A percentile compares a stretch with the other conserved stretches of the same genome.
These are phyloP conservation scores for Microbotryomycetes sp. DNA, from an alignment of 1,284 basidiomycete species.

Conservation along the genomic window DNA sequence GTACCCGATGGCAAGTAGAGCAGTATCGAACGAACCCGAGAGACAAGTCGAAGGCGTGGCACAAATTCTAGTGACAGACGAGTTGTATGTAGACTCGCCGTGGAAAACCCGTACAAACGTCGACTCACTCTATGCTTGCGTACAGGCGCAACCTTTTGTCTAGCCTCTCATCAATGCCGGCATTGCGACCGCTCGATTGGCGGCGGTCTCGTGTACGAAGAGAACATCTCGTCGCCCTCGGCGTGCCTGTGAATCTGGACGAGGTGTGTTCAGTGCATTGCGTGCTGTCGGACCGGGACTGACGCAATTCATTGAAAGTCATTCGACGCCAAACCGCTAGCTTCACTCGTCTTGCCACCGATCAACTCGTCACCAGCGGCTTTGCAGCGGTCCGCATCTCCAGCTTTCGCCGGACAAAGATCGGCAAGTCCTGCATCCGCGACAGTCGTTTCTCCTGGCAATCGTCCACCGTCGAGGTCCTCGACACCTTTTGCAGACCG, in stretches of 20 bases:
- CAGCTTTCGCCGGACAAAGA: not conserved
- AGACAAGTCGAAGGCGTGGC: conserved; percentile 68
- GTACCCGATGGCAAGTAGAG: conserved; percentile 49
- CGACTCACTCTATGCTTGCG: too few relatives aligned
- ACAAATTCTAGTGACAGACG: conserved; percentile 61
- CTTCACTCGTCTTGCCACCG: conserved; percentile 1
- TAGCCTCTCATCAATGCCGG: conserved; percentile 34
- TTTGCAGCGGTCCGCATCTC: not conserved
- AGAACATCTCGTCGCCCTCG: conserved; percentile 79
- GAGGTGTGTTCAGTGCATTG: conserved; percentile 54
- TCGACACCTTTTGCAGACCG: conserved; percentile 9
- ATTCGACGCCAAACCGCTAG: conserved; percentile 1
- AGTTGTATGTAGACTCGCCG: conserved; percentile 26
- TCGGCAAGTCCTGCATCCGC: conserved; percentile 11
- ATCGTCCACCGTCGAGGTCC: conserved; percentile 7
- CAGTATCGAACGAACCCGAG: conserved; percentile 62
- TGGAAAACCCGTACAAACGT: too few relatives aligned
- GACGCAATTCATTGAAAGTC: conserved; percentile 3
- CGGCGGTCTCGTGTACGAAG: conserved; percentile 76
- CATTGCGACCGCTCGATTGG: conserved; percentile 76
- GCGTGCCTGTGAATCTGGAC: conserved; percentile 86
- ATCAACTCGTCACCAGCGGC: not conserved
- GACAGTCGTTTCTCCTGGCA: conserved; percentile 2
- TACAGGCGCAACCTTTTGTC: conserved; percentile 17
- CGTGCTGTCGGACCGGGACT: not conserved